phyloP scores from a whole-genome alignment of 2,329 filamentous ascomycete genomes.

The Lizonia empirigonia region DNA sequence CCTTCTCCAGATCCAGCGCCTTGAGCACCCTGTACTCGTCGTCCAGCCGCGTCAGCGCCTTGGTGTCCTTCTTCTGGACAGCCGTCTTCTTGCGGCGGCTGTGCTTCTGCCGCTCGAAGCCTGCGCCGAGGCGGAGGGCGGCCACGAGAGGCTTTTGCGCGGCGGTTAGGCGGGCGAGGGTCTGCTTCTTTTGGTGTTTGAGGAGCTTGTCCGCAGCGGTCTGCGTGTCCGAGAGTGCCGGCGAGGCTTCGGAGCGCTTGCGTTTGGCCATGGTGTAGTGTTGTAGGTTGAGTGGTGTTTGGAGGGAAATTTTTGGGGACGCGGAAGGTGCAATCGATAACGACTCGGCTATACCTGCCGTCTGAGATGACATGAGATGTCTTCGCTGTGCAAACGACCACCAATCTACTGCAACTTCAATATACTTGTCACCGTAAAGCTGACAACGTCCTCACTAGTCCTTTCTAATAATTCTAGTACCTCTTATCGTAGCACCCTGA shows the following conservation, averaged over 20 bases:
- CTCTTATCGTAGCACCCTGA: no score
- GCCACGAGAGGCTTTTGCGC: conserved; percentile 64
- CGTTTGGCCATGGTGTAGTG: conserved; percentile 40
- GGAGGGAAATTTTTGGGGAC: conserved; percentile 14
- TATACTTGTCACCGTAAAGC: no score
- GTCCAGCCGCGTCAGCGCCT: conserved; percentile 64
- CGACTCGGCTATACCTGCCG: conserved; percentile 4
- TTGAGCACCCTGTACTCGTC: conserved; percentile 66
- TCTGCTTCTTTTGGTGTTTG: conserved; percentile 31
- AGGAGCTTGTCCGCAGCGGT: conserved; percentile 13
- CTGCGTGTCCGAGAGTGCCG: conserved; percentile 14
- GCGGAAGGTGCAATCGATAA: conserved; percentile 4
- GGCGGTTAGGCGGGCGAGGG: conserved; percentile 55
- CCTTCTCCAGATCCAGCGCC: conserved; percentile 57
- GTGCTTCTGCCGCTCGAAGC: conserved; percentile 78
- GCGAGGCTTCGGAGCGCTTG: conserved; percentile 33
- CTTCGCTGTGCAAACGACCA: no score
- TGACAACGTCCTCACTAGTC: no score
- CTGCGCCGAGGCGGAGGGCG: conserved; percentile 74
- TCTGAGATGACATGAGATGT: no score
- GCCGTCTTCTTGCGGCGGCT: conserved; percentile 66
- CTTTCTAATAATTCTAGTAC: no score
- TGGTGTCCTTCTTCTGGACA: conserved; percentile 51
- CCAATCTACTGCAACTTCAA: no score
- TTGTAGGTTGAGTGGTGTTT: background rate